These are phyloP conservation scores for Yamadazyma membranifaciens DNA, from an alignment of 1,139 yeast genomes.

Conservation along the genomic window DNA sequence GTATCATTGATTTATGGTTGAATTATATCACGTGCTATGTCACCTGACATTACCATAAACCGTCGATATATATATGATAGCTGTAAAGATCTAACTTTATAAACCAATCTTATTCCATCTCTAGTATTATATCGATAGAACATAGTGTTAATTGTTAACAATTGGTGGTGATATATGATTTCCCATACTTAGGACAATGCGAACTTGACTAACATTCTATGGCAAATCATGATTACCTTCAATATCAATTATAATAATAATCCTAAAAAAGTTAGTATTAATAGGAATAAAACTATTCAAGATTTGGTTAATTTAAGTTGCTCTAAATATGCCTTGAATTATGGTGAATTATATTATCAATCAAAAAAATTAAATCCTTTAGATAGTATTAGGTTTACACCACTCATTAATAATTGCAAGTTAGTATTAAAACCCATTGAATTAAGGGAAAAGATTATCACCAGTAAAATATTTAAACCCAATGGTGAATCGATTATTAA, in stretches of 20 bases:
- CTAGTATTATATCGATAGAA: too few relatives aligned
- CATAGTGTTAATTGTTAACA: too few relatives aligned
- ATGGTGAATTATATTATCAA: slow-evolving; percentile 29
- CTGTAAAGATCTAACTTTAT: too few relatives aligned
- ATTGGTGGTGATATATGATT: too few relatives aligned
- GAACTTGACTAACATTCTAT: background rate
- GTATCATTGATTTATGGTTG: too few relatives aligned
- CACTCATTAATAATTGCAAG: slow-evolving; percentile 31
- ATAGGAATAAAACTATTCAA: slow-evolving; percentile 25
- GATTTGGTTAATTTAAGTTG: slow-evolving; percentile 27
- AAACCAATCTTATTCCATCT: too few relatives aligned
- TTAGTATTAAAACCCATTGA: slow-evolving; percentile 25
- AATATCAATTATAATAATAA: slow-evolving; percentile 20
- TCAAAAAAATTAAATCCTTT: slow-evolving; percentile 31
- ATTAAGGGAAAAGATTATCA: slow-evolving; percentile 8
- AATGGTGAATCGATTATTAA: slow-evolving; percentile 7
- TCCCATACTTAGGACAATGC: too few relatives aligned
- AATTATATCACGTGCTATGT: too few relatives aligned
- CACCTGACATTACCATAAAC: too few relatives aligned
- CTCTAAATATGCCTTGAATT: slow-evolving; percentile 25
- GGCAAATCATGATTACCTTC: slow-evolving; percentile 19
- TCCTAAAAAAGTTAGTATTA: slow-evolving; percentile 25
- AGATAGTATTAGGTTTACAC: slow-evolving; percentile 34
- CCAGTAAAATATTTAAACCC: slow-evolving; percentile 11
- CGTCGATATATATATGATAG: too few relatives aligned